phyloP scores from a whole-genome alignment of 345 rosid genomes.

The Limnanthes douglasii region DNA sequence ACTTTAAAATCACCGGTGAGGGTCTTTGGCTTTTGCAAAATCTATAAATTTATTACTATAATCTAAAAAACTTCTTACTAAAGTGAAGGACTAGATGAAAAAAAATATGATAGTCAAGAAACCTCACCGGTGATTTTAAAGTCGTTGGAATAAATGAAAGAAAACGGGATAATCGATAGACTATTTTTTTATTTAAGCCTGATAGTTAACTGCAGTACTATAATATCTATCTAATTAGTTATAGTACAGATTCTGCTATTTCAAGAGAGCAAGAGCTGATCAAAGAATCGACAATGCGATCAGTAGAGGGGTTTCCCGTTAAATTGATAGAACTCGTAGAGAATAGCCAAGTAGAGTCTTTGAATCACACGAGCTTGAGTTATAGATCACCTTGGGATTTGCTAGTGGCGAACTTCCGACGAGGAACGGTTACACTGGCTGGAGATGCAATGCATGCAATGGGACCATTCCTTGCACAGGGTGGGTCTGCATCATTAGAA shows the following conservation, averaged over 20 bases:
- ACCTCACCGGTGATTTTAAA: no score
- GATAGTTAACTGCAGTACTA: no score
- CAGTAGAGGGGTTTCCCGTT: slow-evolving; percentile 8
- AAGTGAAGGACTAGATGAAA: no score
- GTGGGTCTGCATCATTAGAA: slow-evolving; percentile 17
- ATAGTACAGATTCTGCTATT: slow-evolving; percentile 11
- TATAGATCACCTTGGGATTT: slow-evolving; percentile 18
- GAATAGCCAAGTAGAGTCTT: slow-evolving; percentile 8
- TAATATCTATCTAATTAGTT: no score
- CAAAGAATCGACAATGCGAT: slow-evolving; percentile 1
- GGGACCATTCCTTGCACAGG: slow-evolving; percentile 24
- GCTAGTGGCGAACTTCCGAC: slow-evolving; percentile 5
- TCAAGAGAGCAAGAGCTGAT: slow-evolving; percentile 13
- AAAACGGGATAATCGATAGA: no score
- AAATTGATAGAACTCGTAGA: slow-evolving; percentile 12
- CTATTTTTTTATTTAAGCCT: no score
- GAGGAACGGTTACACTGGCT: slow-evolving; percentile 17
- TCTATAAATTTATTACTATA: no score
- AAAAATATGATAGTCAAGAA: no score
- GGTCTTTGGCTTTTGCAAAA: no score
- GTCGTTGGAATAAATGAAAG: no score
- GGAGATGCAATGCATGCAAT: slow-evolving; percentile 23
- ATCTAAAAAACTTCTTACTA: no score
- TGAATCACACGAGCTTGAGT: slow-evolving; percentile 10
- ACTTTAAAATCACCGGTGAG: no score